Base-by-base conservation (phyloP, 768 basidiomycete species). In the Polyporus arcularius region DNA sequence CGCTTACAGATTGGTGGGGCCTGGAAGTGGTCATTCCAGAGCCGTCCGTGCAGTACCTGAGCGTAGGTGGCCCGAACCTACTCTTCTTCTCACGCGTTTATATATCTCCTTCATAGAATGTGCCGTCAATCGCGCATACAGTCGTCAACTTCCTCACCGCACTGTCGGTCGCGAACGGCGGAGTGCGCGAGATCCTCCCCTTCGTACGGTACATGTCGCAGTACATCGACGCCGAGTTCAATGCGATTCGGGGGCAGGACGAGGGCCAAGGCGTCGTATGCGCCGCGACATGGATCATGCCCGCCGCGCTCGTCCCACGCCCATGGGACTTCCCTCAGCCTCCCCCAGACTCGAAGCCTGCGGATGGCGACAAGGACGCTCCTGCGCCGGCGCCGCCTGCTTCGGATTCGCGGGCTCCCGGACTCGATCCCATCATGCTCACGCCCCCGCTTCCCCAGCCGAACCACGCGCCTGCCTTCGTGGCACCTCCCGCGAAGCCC, bases 271-370 rank as follows among this genome's bases (percentile, higher is more conserved):
- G 93, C 18, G 94, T 94, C 40, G 86, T 95, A 38, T 92, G 93
- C 69, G 89, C 91, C 51, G 89, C 93, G 6, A 96, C 93, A n/a
- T 95, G 93, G 90, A 81, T 92, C 52, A 83, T 93, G 80, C 92
- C 91, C 21, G 83, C 85, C 53, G 91, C 91, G 4, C 76, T 93
- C 74, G 84, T 89, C 50, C 87, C 91, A 42, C 87, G 87, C 28
- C 76, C 91, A 40, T 94, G 92, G 92, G 92, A 94, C 71, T 93
- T 84, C 61, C 59, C 85, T 39, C 72, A 76, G 6, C 74, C 79
- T 45, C 76, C 76, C 46, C 71, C 73, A 4, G 41, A 63, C 5
- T 10, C 38, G 21, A 26, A 26, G 41, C 16, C 57, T 2, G 53
- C 60, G 18, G 39, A 50, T n/a, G 35, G 41, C 21, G 40, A 48